Percentiles rank a stretch among this genome's conserved stretches.
Evolutionary conservation across 495 filamentous ascomycete species (phyloP).

Genomic region (Lophiostoma macrostomum): DNA sequence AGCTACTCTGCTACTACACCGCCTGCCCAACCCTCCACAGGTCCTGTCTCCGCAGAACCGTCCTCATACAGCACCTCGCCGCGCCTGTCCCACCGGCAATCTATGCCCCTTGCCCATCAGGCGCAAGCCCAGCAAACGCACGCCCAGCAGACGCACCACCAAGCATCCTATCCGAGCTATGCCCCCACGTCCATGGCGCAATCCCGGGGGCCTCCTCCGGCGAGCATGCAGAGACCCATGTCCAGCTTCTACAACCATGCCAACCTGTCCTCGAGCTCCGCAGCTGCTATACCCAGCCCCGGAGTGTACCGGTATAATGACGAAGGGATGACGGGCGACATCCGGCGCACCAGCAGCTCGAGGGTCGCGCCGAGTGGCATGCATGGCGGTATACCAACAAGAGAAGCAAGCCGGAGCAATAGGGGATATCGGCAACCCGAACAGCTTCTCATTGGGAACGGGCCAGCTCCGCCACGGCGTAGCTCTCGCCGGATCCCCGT

Average conservation of each 20-base stretch:
- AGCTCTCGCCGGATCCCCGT: slow-evolving; percentile 62
- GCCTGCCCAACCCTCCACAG: slow-evolving; percentile 14
- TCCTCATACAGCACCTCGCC: slow-evolving; percentile 11
- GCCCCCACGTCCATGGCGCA: slow-evolving; percentile 16
- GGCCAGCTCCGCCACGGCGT: slow-evolving; percentile 57
- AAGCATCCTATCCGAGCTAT: slow-evolving; percentile 49
- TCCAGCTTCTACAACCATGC: slow-evolving; percentile 42
- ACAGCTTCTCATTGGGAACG: slow-evolving; percentile 51
- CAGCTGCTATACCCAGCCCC: slow-evolving; percentile 19
- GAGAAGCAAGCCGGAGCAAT: slow-evolving; percentile 70
- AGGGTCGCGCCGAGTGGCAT: slow-evolving; percentile 60
- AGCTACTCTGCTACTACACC: slow-evolving; percentile 34
- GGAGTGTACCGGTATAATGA: slow-evolving; percentile 42
- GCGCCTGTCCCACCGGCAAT: slow-evolving; percentile 35
- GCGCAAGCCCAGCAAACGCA: too few species aligned
- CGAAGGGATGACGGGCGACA: slow-evolving; percentile 48
- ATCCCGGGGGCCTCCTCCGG: slow-evolving; percentile 14
- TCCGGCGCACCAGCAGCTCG: slow-evolving; percentile 57
- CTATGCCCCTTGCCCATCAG: slow-evolving; percentile 41
- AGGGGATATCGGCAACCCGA: slow-evolving; percentile 60
- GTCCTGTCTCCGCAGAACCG: slow-evolving; percentile 17
- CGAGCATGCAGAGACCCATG: slow-evolving; percentile 25
- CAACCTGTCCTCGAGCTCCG: slow-evolving; percentile 41
- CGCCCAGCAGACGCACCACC: slow-evolving; percentile 38
- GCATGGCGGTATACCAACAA: slow-evolving; percentile 60